Base-by-base conservation (phyloP, 176 grass and related monocot species). In the Aegilops bicornis region DNA sequence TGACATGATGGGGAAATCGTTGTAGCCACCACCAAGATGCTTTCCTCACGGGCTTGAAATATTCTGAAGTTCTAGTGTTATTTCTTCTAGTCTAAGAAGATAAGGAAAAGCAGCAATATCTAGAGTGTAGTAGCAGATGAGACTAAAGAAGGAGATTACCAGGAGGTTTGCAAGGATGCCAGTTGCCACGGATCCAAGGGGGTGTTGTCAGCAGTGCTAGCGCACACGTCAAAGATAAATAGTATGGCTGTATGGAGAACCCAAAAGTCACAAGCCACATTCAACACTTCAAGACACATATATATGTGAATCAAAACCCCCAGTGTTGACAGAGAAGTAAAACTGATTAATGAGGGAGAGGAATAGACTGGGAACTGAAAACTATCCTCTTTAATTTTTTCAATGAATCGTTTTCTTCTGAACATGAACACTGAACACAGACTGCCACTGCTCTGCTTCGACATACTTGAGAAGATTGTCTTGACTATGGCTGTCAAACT, bases 291-390 rank as follows among this genome's bases (percentile, higher is more conserved):
- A 70, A 42, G 23, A 23, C 8, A 60, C 30, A 13, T 52, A 66
- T 64, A 27, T 82, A 68, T 54, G 40, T 11, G 22, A 72, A 84
- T 22, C 39, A 77, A 81, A 74, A 62, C 36, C 61, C 60, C 81
- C 36, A 27, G 30, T 76, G 61, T 27, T 27, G 11, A 69, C 37
- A 82, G 69, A 78, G 32, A 79, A 72, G 16, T 90, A 42, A 23
- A 22, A 77, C 52, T 69, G 50, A 86, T 36, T 47, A 8, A 79
- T 62, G 69, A 79, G 39, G 17, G 16, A 90, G 12, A 82, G 37
- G 35, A 82, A 64, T 19, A 11, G 71, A 37, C 63, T 25, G 69
- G 27, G 22, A 77, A 90, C 22, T 70, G 70, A 43, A 81, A 81
- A 52, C 27, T 2, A 17, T 11, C 27, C 16, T 76, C 45, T 52